Evolutionary conservation across 768 basidiomycete genomes (phyloP).

Genomic region (Lactarius indigo): DNA sequence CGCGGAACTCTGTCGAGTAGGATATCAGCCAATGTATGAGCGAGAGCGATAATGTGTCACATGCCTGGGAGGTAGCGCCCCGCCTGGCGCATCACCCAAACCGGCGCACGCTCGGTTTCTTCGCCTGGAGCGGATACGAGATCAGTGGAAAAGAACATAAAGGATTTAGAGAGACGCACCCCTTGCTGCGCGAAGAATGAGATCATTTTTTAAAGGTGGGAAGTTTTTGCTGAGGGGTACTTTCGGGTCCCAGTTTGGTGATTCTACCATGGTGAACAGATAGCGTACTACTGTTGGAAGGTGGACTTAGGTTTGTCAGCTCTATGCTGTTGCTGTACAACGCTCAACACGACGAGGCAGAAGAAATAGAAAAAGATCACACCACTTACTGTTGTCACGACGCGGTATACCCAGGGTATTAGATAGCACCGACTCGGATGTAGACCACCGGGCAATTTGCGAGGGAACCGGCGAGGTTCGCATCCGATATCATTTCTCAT

Average conservation of each 20-base stretch:
- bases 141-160: not conserved
- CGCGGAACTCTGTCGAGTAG: constrained; percentile 74
- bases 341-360: not conserved
- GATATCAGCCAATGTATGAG: constrained; percentile 4
- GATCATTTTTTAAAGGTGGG: constrained; percentile 80
- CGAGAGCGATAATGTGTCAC: constrained; percentile 21
- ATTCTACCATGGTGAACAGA: constrained; percentile 14
- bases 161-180: constrained; percentile 41
- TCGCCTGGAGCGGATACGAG: constrained; percentile 48
- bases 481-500: not conserved
- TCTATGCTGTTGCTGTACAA: not conserved
- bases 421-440: too few relatives aligned
- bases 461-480: not conserved
- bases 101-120: constrained; percentile 86
- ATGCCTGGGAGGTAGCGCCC: constrained; percentile 91
- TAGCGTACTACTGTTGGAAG: not conserved
- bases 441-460: not conserved
- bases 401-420: not conserved
- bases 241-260: constrained; percentile 15
- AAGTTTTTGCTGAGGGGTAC: constrained; percentile 36
- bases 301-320: not conserved
- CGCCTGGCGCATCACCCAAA: constrained; percentile 98
- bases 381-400: not conserved
- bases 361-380: not conserved
- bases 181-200: constrained; percentile 82